Percentiles rank a stretch among this genome's conserved stretches.
phyloP scores from a whole-genome alignment of 805 yeast species.

The Monosporozyma aquatica region DNA sequence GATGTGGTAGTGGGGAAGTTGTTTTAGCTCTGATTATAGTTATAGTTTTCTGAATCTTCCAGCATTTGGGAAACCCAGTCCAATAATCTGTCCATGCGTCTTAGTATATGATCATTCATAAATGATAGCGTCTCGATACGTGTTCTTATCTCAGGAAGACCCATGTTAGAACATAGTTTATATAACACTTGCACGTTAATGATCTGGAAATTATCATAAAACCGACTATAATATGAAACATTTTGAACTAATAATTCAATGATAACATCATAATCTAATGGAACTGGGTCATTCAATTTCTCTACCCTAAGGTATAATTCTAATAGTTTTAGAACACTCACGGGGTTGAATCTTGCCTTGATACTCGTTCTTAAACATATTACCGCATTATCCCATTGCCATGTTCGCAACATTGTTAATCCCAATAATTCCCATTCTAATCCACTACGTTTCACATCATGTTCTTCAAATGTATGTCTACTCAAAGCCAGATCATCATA shows the following conservation, averaged over 20 bases:
- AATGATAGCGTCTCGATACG: constrained; percentile 16
- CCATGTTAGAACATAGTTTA: constrained; percentile 26
- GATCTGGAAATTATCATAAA: constrained; percentile 49
- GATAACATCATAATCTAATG: constrained; percentile 31
- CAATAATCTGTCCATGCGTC: neutral
- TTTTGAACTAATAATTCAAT: constrained; percentile 39
- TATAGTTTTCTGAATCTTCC: too few relatives aligned
- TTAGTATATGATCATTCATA: constrained; percentile 11
- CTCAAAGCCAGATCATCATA: constrained; percentile 31
- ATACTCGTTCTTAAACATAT: constrained; percentile 47
- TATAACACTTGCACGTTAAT: constrained; percentile 37
- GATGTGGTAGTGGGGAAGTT: too few relatives aligned
- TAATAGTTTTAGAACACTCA: constrained; percentile 44
- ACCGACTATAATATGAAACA: constrained; percentile 55
- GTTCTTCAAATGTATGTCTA: constrained; percentile 20
- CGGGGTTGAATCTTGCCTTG: constrained; percentile 52
- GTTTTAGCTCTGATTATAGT: too few relatives aligned
- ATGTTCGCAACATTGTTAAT: constrained; percentile 40
- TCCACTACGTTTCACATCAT: constrained; percentile 43
- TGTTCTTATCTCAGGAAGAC: constrained; percentile 17
- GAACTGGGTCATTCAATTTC: neutral
- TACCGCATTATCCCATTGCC: constrained; percentile 39
- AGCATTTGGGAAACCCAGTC: constrained; percentile 1
- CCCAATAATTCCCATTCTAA: constrained; percentile 73
- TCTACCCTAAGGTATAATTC: constrained; percentile 28